Evolutionary conservation across 192 early-diverging fungal genomes (phyloP), one percentile per base, ranked within the genome.

Genomic region (Coemansia sp.): DNA sequence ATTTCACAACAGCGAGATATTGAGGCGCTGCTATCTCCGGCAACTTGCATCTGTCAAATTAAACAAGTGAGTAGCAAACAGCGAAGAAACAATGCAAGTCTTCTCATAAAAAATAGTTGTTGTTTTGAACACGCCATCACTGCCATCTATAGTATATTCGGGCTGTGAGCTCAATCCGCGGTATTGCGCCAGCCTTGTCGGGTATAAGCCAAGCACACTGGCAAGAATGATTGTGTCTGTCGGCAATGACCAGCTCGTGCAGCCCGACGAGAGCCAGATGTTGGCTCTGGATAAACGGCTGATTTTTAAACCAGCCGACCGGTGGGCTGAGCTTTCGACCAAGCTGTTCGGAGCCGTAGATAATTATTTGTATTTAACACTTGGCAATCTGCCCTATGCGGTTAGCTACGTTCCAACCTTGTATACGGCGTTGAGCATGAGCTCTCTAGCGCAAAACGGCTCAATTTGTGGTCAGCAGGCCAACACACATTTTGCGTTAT

Each of bases 131-230:
- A n/a, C n/a, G n/a, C n/a, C n/a, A n/a, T n/a, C n/a, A n/a, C n/a
- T n/a, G n/a, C n/a, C n/a, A n/a, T n/a, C n/a, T n/a, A n/a, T n/a
- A n/a, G n/a, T n/a, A n/a, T n/a, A n/a, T n/a, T n/a, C n/a, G n/a
- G n/a, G n/a, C n/a, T n/a, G n/a, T n/a, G n/a, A n/a, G n/a, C 4
- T 50, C 28, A 56, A 43, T 27, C 63, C 63, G 17, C 42, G 32
- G 10, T 20, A 46, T 15, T 54, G 49, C 15, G 8, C 31, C 3
- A 35, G 55, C 5, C 1, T 36, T 10, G 27, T 65, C 23, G 48
- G 48, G 28, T 65, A 65, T 19, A 40, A 19, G 15, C 12, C n/a
- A 6, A 28, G 44, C 2, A 50, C 55, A 0, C 43, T 51, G 1
- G n/a, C 6, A 35, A 35, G n/a, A 6, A 35, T 2, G 10, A 2